Conservation (phyloP, 768 basidiomycete species). For the Amyloporia xantha region DNA sequence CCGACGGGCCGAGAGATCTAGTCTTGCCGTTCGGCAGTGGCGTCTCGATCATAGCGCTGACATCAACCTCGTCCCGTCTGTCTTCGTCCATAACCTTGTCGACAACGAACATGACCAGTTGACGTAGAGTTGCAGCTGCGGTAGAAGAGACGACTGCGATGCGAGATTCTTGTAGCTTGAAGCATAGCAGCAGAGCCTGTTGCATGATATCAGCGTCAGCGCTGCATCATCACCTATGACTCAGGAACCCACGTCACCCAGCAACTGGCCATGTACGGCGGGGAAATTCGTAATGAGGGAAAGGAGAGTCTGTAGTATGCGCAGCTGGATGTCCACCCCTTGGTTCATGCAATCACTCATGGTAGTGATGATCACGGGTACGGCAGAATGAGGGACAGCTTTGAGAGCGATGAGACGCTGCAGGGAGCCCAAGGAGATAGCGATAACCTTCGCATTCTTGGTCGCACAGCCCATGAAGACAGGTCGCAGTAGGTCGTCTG, state of each 20-base stretch:
- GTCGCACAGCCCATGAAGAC: conserved; percentile 94
- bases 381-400: conserved; percentile 75
- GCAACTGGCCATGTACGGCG: conserved; percentile 67
- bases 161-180: conserved; percentile 91
- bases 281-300: conserved; percentile 87
- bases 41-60: conserved; percentile 32
- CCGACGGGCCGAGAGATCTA: conserved; percentile 62
- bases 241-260: conserved; percentile 64
- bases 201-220: neutral
- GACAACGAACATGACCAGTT: conserved; percentile 95
- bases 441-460: conserved; percentile 89
- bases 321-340: conserved; percentile 95
- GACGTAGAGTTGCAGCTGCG: conserved; percentile 91
- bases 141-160: conserved; percentile 97
- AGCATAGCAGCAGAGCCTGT: conserved; percentile 87
- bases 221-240: neutral
- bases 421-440: conserved; percentile 84
- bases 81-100: conserved; percentile 90
- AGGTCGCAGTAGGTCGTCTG: conserved; percentile 75
- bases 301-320: conserved; percentile 87
- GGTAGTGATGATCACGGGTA: conserved; percentile 74
- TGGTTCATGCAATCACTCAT: conserved; percentile 87
- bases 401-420: conserved; percentile 85
- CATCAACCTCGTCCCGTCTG: conserved; percentile 32
- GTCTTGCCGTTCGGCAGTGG: conserved; percentile 63